phyloP scores from a whole-genome alignment of 768 basidiomycete species.

The Termitomyces sp. region DNA sequence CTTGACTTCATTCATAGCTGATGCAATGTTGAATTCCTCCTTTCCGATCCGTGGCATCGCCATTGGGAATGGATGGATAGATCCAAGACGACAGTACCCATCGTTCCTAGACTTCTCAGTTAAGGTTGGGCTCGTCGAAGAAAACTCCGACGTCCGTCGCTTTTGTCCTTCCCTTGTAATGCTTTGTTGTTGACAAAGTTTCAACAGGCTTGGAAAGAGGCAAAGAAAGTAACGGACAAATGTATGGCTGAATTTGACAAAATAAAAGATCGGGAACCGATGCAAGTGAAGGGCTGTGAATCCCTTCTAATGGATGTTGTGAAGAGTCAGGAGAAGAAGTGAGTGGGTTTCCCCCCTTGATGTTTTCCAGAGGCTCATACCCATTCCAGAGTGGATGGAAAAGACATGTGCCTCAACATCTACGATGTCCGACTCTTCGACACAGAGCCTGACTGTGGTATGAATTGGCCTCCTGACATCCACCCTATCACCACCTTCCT shows the following conservation, averaged over 20 bases:
- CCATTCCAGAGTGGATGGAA: slow-evolving; percentile 53
- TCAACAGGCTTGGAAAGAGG: slow-evolving; percentile 52
- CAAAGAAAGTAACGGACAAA: slow-evolving; percentile 49
- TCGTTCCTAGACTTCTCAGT: slow-evolving; percentile 84
- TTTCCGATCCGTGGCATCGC: slow-evolving; percentile 68
- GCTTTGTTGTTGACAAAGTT: background rate
- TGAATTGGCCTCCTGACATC: slow-evolving; percentile 97
- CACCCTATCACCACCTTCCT: slow-evolving; percentile 71
- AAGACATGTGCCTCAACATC: slow-evolving; percentile 81
- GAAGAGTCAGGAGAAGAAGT: slow-evolving; percentile 35
- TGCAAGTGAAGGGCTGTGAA: slow-evolving; percentile 55
- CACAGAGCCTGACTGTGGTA: slow-evolving; percentile 80
- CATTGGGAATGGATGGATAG: slow-evolving; percentile 99
- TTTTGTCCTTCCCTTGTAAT: background rate
- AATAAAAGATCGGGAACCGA: slow-evolving; percentile 47
- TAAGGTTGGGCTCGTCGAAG: slow-evolving; percentile 72
- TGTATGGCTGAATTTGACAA: slow-evolving; percentile 48
- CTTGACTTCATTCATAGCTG: slow-evolving; percentile 43
- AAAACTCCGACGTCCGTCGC: slow-evolving; percentile 55
- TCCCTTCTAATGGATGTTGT: slow-evolving; percentile 43
- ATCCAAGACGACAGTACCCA: slow-evolving; percentile 82
- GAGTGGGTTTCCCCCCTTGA: slow-evolving; percentile 6
- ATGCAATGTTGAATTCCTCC: slow-evolving; percentile 63
- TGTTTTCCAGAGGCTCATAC: background rate
- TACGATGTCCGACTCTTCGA: slow-evolving; percentile 95